These are phyloP conservation scores for Leptographium lundbergii DNA, from an alignment of 2,329 filamentous ascomycete genomes.

Conservation along the genomic window DNA sequence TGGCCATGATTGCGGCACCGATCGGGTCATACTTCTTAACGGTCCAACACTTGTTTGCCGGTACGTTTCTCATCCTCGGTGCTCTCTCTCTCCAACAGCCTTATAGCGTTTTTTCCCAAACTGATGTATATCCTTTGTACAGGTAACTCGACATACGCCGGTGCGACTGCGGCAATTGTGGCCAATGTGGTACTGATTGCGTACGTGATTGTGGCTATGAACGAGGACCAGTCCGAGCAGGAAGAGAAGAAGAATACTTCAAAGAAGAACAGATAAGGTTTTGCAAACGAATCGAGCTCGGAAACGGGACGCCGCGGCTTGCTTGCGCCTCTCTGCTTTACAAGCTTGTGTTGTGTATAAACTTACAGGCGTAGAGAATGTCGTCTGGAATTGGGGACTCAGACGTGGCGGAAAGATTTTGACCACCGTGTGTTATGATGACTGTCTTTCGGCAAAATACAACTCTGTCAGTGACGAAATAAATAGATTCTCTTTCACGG, in stretches of 20 bases:
- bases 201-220: conserved; percentile 88
- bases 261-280: conserved; percentile 35
- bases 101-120: neutral
- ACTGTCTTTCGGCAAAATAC: too few relatives aligned
- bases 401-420: too few relatives aligned
- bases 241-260: conserved; percentile 27
- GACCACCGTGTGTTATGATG: too few relatives aligned
- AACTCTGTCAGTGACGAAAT: too few relatives aligned
- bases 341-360: too few relatives aligned
- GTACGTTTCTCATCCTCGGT: conserved; percentile 31
- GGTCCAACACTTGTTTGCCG: conserved; percentile 62
- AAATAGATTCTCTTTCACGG: neutral
- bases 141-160: conserved; percentile 86
- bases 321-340: too few relatives aligned
- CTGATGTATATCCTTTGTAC: neutral
- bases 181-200: conserved; percentile 82
- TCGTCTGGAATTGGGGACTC: too few relatives aligned
- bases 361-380: too few relatives aligned
- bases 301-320: too few relatives aligned
- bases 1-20: conserved; percentile 80
- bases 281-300: neutral
- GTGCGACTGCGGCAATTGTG: conserved; percentile 71
- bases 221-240: conserved; percentile 56
- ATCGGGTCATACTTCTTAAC: conserved; percentile 83
- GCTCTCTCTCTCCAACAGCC: neutral